These are phyloP conservation scores for Penicillium manginii DNA, from an alignment of 495 filamentous ascomycete genomes.

Conservation along the genomic window DNA sequence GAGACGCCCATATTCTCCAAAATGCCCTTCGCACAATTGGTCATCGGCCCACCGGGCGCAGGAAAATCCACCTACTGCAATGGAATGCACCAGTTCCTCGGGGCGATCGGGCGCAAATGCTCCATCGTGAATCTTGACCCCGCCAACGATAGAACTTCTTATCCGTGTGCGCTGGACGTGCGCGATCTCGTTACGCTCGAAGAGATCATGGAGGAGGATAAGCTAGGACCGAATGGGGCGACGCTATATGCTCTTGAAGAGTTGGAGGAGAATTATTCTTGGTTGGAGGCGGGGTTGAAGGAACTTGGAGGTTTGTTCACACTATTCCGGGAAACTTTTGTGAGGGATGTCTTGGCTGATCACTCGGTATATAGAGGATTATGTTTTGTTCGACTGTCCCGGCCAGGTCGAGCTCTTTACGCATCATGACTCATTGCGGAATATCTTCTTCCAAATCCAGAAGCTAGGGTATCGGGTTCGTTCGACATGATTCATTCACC, in stretches of 20 bases:
- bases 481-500: neutral
- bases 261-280: constrained; percentile 88
- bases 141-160: constrained; percentile 76
- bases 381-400: constrained; percentile 93
- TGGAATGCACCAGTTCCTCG: constrained; percentile 98
- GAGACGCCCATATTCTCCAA: neutral
- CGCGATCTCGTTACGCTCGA: constrained; percentile 86
- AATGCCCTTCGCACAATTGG: constrained; percentile 74
- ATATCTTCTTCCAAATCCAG: constrained; percentile 86
- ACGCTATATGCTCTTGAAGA: constrained; percentile 93
- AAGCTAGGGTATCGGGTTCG: constrained; percentile 91
- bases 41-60: constrained; percentile 89
- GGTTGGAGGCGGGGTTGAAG: constrained; percentile 78
- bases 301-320: constrained; percentile 60
- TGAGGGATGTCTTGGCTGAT: neutral
- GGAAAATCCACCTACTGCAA: constrained; percentile 98
- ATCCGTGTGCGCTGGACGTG: constrained; percentile 85
- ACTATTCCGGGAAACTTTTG: neutral
- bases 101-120: constrained; percentile 90
- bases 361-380: constrained; percentile 65
- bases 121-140: constrained; percentile 96
- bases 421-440: constrained; percentile 85
- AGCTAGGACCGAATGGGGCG: constrained; percentile 89
- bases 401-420: constrained; percentile 97
- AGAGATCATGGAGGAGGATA: constrained; percentile 92